These are phyloP conservation scores for Fallopia convolvulus DNA, from an alignment of 148 eudicot species.

Conservation along the genomic window DNA sequence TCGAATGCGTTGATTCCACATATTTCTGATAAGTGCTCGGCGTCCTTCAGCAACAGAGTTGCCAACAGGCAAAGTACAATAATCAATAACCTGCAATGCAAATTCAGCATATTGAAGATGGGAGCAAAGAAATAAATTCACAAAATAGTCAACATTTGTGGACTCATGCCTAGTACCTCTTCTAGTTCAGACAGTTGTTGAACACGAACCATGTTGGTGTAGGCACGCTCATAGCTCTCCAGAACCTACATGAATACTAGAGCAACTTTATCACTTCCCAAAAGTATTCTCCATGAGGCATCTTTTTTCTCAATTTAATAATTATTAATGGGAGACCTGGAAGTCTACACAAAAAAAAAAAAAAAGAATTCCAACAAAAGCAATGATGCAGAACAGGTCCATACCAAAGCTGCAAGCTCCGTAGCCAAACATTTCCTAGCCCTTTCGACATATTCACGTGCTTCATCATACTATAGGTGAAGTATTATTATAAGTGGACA, in stretches of 20 bases:
- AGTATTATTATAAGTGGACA: neutral
- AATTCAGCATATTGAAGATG: neutral
- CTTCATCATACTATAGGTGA: constrained; percentile 81
- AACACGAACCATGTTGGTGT: constrained; percentile 97
- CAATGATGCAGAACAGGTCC: neutral
- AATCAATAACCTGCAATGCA: constrained; percentile 73
- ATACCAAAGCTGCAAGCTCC: constrained; percentile 94
- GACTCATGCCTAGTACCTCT: constrained; percentile 44
- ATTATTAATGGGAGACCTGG: neutral
- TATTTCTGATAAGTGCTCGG: constrained; percentile 76
- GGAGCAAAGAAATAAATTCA: neutral
- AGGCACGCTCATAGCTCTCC: constrained; percentile 97
- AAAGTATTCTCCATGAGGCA: neutral
- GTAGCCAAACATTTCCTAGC: constrained; percentile 96
- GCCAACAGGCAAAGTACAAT: constrained; percentile 75
- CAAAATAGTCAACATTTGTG: neutral
- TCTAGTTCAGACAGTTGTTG: constrained; percentile 96
- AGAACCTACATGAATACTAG: constrained; percentile 44
- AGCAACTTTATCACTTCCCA: constrained; percentile 1
- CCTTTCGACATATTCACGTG: constrained; percentile 90
- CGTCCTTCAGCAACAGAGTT: constrained; percentile 85
- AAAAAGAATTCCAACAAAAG: neutral
- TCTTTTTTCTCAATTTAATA: neutral
- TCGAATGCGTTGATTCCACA: constrained; percentile 97
- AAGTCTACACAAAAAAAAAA: neutral